Evolutionary conservation across 257 asterid species (phyloP), one percentile per base, ranked within the genome.

Genomic region (Verbascum thapsus): DNA sequence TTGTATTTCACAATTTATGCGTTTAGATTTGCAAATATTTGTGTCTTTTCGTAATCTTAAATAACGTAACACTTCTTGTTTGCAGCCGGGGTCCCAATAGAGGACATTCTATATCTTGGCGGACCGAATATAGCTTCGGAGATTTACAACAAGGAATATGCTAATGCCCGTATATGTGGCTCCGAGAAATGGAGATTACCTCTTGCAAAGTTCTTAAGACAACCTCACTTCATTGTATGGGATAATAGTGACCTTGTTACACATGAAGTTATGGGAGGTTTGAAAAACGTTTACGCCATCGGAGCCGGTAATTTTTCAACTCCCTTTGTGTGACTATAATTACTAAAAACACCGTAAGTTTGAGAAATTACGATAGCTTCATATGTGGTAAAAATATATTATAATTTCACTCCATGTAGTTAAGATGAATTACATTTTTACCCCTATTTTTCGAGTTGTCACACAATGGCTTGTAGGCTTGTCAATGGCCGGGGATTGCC

Each of bases 121-220:
- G 97, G 97, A 41, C 96, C 97, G 23, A 90, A 90, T 57, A 90
- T 90, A 53, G 97, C 97, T 34, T 90, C 97, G 0, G 96, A 90
- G 79, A 90, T 90, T 26, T 90, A 90, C 80, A 81, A 87, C 68
- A 85, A 80, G 70, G 97, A 90, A 58, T 90, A 90, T 43, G 97
- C 97, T n/a, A 90, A 90, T 65, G 97, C 97, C 18, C 94, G 97
- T 38, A 85, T 90, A 48, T 90, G 97, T 66, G 97, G 96, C 2
- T 82, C 91, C 1, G 85, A 80, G 0, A 90, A 85, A 74, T 90
- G 96, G 96, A 83, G 95, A 73, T 42, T 76, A 47, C 77, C 83
- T 11, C 88, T 90, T 6, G 90, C 97, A 48, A 87, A 73, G 80
- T 90, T 90, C 79, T 71, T 90, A 37, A 75, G 96, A 55, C 97